phyloP scores from a whole-genome alignment of 1,139 yeast genomes.

The Magnusiomyces sp. region DNA sequence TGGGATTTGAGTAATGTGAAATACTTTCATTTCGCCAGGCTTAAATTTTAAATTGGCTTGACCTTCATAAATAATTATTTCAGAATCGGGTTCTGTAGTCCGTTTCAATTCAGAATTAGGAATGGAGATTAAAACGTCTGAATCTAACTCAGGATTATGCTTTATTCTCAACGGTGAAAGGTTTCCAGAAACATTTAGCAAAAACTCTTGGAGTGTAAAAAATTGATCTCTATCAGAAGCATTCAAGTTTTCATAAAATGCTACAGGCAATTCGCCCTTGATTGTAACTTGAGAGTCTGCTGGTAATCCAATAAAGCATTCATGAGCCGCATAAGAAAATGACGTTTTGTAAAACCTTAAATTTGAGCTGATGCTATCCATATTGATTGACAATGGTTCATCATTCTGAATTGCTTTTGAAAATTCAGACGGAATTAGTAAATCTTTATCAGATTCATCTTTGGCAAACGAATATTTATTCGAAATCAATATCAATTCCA shows the following conservation, averaged over 20 bases:
- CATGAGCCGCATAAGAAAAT: slow-evolving; percentile 20
- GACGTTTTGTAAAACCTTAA: slow-evolving; percentile 16
- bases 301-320: slow-evolving; percentile 22
- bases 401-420: too few species aligned
- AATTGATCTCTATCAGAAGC: slow-evolving; percentile 1
- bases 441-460: neutral
- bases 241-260: slow-evolving; percentile 5
- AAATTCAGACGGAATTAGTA: too few species aligned
- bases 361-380: slow-evolving; percentile 5
- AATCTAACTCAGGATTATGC: neutral
- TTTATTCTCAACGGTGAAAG: slow-evolving; percentile 16
- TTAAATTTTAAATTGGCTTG: slow-evolving; percentile 23
- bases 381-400: too few species aligned
- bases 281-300: slow-evolving; percentile 20
- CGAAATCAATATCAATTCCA: too few species aligned
- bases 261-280: slow-evolving; percentile 12
- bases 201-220: slow-evolving; percentile 11
- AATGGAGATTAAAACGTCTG: neutral
- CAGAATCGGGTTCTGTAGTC: neutral
- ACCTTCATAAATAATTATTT: slow-evolving; percentile 1
- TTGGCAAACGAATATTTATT: slow-evolving; percentile 3
- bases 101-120: neutral
- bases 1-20: slow-evolving; percentile 24
- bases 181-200: slow-evolving; percentile 15
- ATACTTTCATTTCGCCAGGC: slow-evolving; percentile 17